These are phyloP conservation scores for Barnettozyma pratensis DNA, from an alignment of 805 yeast species.

Conservation along the genomic window DNA sequence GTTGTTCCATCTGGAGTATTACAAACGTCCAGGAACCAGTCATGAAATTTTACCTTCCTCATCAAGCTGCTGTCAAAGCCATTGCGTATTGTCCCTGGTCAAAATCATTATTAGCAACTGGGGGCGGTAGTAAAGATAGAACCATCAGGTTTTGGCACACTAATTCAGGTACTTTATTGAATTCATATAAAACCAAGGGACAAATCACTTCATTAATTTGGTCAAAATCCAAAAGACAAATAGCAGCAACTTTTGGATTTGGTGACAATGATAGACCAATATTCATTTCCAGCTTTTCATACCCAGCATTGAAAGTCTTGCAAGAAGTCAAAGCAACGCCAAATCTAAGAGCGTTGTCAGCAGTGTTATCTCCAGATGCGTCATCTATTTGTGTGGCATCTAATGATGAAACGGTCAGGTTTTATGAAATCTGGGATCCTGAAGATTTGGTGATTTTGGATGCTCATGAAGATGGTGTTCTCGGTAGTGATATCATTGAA, in stretches of 20 bases:
- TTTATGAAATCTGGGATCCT: constrained; percentile 67
- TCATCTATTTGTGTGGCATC: constrained; percentile 65
- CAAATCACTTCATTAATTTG: constrained; percentile 80
- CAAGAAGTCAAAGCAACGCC: constrained; percentile 45
- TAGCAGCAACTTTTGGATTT: constrained; percentile 81
- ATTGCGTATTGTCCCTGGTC: constrained; percentile 91
- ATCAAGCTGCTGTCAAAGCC: constrained; percentile 86
- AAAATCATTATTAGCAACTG: constrained; percentile 73
- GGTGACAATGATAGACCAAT: constrained; percentile 48
- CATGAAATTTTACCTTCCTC: constrained; percentile 48
- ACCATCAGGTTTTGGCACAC: constrained; percentile 87
- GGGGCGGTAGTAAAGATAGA: constrained; percentile 84
- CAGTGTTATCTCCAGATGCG: constrained; percentile 61
- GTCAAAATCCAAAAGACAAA: constrained; percentile 59
- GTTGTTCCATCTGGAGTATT: constrained; percentile 75
- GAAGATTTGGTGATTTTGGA: constrained; percentile 30
- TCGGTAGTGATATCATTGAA: constrained; percentile 55
- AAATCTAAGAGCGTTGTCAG: constrained; percentile 57
- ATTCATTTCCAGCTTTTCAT: constrained; percentile 56
- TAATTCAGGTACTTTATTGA: constrained; percentile 64
- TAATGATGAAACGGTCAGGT: constrained; percentile 72
- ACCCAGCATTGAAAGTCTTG: constrained; percentile 53
- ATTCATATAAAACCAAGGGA: constrained; percentile 50
- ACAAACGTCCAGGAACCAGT: constrained; percentile 35
- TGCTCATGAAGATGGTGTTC: constrained; percentile 40